Percentiles rank a stretch among this genome's conserved stretches.
phyloP scores from a whole-genome alignment of 768 basidiomycete species.

The Panaeolus cyanescens region DNA sequence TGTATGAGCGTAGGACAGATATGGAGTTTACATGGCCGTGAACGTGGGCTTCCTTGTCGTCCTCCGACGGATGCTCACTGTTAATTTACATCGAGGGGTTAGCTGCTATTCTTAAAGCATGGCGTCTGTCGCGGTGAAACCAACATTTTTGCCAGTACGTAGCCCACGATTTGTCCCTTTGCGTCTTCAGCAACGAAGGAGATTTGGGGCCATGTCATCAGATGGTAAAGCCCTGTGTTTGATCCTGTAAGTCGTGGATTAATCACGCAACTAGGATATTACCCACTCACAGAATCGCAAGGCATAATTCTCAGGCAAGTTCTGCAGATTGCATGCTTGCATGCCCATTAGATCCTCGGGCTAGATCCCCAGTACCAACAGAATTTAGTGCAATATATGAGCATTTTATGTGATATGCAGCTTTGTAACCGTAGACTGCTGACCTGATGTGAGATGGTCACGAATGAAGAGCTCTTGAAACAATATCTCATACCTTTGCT shows the following conservation, averaged over 20 bases:
- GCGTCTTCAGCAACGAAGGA: slow-evolving; percentile 92
- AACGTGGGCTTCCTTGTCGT: slow-evolving; percentile 58
- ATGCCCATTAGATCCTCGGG: slow-evolving; percentile 88
- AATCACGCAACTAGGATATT: not conserved
- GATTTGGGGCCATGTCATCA: slow-evolving; percentile 90
- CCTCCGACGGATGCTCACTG: slow-evolving; percentile 43
- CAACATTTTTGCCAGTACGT: slow-evolving; percentile 95
- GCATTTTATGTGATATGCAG: slow-evolving; percentile 7
- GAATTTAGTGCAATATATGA: slow-evolving; percentile 9
- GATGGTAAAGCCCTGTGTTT: slow-evolving; percentile 86
- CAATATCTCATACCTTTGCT: slow-evolving; percentile 38
- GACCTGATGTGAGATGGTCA: slow-evolving; percentile 18
- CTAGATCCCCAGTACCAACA: slow-evolving; percentile 37
- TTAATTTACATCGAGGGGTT: not conserved
- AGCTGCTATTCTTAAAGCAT: not conserved
- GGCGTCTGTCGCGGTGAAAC: slow-evolving; percentile 19
- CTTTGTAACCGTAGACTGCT: slow-evolving; percentile 7
- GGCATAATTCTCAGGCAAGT: slow-evolving; percentile 89
- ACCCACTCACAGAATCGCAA: slow-evolving; percentile 69
- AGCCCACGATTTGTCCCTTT: slow-evolving; percentile 89
- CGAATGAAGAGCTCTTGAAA: slow-evolving; percentile 7
- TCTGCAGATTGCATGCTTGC: slow-evolving; percentile 93
- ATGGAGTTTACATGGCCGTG: slow-evolving; percentile 98
- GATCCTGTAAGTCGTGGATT: too few relatives aligned
- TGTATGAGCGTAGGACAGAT: slow-evolving; percentile 87